phyloP scores from a whole-genome alignment of 2,329 filamentous ascomycete genomes.

The Xylariaceae sp. region DNA sequence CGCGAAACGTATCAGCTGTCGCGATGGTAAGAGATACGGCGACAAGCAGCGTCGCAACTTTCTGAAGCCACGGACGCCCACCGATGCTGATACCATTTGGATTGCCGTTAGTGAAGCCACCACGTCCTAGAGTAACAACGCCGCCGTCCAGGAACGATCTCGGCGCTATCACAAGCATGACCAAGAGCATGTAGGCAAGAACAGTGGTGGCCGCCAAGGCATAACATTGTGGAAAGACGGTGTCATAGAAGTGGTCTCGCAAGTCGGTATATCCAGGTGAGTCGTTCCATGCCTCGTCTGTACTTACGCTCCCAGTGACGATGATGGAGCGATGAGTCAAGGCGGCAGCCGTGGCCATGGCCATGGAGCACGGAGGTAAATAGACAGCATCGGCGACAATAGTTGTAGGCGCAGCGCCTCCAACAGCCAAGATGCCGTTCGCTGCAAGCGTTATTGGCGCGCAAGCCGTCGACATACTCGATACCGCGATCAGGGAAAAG shows the following conservation, averaged over 20 bases:
- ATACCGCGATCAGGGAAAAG: conserved; percentile 20
- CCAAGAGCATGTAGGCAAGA: conserved; percentile 84
- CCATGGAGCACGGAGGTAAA: conserved; percentile 46
- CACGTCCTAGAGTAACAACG: conserved; percentile 70
- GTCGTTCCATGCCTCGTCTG: conserved; percentile 35
- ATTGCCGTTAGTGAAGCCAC: conserved; percentile 80
- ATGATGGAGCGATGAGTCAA: conserved; percentile 38
- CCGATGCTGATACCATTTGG: conserved; percentile 78
- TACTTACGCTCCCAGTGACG: conserved; percentile 38
- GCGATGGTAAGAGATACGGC: conserved; percentile 88
- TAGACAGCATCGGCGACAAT: conserved; percentile 57
- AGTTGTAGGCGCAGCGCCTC: conserved; percentile 50
- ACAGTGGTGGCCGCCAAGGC: conserved; percentile 88
- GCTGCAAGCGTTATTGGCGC: conserved; percentile 41
- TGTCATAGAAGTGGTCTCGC: conserved; percentile 86
- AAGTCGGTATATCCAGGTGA: conserved; percentile 55
- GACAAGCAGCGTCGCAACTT: conserved; percentile 67
- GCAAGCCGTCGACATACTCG: conserved; percentile 31
- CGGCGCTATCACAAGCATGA: conserved; percentile 92
- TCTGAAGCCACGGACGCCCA: conserved; percentile 89
- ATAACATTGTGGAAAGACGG: conserved; percentile 87
- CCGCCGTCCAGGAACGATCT: conserved; percentile 86
- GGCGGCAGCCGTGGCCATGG: conserved; percentile 33
- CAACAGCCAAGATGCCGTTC: conserved; percentile 45
- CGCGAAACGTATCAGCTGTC: conserved; percentile 82